These are phyloP conservation scores for Mucor plumbeus DNA, from an alignment of 371 early-diverging fungal genomes.

Conservation along the genomic window DNA sequence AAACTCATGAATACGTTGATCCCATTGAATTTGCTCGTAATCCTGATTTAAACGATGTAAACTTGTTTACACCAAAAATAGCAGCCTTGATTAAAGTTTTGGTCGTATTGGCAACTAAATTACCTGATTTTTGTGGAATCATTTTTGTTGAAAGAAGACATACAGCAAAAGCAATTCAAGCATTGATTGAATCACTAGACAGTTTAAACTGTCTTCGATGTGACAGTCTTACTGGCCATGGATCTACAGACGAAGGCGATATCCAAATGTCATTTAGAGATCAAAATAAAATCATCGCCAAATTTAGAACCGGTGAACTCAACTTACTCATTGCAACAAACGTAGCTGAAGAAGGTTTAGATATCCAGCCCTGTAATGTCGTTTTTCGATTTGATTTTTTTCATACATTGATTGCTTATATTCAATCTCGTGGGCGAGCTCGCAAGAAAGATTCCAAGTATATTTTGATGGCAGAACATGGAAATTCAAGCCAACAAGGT, in stretches of 20 bases:
- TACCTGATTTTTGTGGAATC: constrained; percentile 78
- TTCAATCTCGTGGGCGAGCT: constrained; percentile 97
- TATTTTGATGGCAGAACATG: constrained; percentile 71
- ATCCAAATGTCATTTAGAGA: constrained; percentile 65
- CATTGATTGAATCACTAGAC: constrained; percentile 50
- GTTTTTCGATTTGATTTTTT: constrained; percentile 91
- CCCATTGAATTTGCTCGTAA: constrained; percentile 31
- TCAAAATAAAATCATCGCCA: constrained; percentile 67
- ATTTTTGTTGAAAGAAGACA: constrained; percentile 81
- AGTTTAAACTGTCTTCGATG: constrained; percentile 56
- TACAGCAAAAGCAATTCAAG: constrained; percentile 69
- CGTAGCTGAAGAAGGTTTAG: constrained; percentile 97
- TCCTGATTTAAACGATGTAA: constrained; percentile 33
- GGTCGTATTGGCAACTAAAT: constrained; percentile 30
- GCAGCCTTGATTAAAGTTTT: constrained; percentile 61
- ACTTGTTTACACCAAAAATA: constrained; percentile 65
- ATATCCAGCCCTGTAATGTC: constrained; percentile 93
- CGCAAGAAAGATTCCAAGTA: constrained; percentile 76
- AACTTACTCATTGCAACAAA: constrained; percentile 91
- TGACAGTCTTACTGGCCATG: constrained; percentile 77
- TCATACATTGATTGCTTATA: constrained; percentile 73
- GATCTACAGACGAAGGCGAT: constrained; percentile 49
- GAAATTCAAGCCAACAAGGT: constrained; percentile 44
- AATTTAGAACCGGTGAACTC: constrained; percentile 72
- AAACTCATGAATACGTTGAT: constrained; percentile 30